Conservation (phyloP, 306 rosid genomes). For the Rosa multiflora region DNA sequence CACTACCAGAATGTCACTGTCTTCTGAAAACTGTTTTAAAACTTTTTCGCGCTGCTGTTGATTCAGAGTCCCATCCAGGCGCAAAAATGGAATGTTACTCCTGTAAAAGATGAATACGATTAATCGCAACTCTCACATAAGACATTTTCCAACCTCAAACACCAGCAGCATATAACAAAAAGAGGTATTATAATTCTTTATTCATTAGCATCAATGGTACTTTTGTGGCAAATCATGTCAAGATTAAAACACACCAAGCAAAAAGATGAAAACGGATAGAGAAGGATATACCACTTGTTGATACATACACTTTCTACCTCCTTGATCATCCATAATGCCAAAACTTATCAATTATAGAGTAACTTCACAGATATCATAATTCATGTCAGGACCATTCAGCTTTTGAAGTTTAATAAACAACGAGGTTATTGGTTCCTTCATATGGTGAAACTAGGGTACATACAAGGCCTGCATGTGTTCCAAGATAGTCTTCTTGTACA, state of each 20-base stretch:
- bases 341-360: not conserved
- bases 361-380: not conserved
- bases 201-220: not conserved
- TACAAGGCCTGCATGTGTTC: not conserved
- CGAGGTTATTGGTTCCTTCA: not conserved
- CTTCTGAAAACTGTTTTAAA: slow-evolving; percentile 82
- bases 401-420: not conserved
- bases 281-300: not conserved
- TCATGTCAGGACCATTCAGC: not conserved
- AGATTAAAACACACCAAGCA: not conserved
- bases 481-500: slow-evolving; percentile 10
- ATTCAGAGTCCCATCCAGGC: slow-evolving; percentile 90
- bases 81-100: slow-evolving; percentile 77
- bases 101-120: slow-evolving; percentile 44
- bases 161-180: slow-evolving; percentile 10
- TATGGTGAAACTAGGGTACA: not conserved
- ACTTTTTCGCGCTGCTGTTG: slow-evolving; percentile 87
- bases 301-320: not conserved
- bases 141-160: not conserved
- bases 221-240: not conserved
- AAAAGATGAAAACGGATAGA: not conserved
- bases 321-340: not conserved
- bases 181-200: not conserved
- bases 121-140: not conserved
- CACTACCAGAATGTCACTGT: slow-evolving; percentile 59